A percentile compares a stretch with the other conserved stretches of the same genome.
phyloP scores from a whole-genome alignment of 192 early-diverging fungal species.

The Coemansia sp. region DNA sequence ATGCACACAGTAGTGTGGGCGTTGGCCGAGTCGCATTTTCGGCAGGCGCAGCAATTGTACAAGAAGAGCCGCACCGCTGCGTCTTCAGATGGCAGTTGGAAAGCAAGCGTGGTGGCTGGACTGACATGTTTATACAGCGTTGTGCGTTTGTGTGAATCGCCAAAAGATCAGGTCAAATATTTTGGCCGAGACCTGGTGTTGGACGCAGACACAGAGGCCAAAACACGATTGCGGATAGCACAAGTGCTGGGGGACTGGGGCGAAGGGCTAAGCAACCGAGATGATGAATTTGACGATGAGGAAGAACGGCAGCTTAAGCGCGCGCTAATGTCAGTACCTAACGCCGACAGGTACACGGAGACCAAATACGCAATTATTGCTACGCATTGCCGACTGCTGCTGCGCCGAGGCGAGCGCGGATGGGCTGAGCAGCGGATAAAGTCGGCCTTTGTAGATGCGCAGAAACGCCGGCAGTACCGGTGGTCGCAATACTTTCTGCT shows the following conservation, averaged over 20 bases:
- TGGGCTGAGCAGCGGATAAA: conserved; percentile 47
- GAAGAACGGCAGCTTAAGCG: conserved; percentile 40
- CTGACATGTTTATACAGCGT: conserved; percentile 41
- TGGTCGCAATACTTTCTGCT: conserved; percentile 41
- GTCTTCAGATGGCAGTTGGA: conserved; percentile 9
- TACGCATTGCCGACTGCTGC: conserved; percentile 33
- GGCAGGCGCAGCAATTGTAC: conserved; percentile 21
- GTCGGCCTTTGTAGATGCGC: conserved; percentile 27
- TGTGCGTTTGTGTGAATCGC: conserved; percentile 23
- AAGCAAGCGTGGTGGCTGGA: conserved; percentile 16
- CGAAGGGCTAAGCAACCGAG: conserved; percentile 1
- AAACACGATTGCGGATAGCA: conserved; percentile 46
- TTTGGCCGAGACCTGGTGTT: conserved; percentile 8
- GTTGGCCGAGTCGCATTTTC: conserved; percentile 36
- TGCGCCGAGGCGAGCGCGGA: conserved; percentile 23
- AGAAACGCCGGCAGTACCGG: conserved; percentile 21
- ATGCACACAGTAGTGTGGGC: conserved; percentile 34
- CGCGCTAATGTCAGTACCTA: conserved; percentile 36
- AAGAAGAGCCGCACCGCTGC: background rate
- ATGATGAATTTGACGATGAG: conserved; percentile 12
- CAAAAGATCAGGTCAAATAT: conserved; percentile 10
- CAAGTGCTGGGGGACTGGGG: conserved; percentile 37
- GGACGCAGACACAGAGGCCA: conserved; percentile 38
- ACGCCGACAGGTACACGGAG: conserved; percentile 18
- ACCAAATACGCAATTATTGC: conserved; percentile 26